Conservation (phyloP, 164 flowering plant species). For the Magnolia kwangsiensis region DNA sequence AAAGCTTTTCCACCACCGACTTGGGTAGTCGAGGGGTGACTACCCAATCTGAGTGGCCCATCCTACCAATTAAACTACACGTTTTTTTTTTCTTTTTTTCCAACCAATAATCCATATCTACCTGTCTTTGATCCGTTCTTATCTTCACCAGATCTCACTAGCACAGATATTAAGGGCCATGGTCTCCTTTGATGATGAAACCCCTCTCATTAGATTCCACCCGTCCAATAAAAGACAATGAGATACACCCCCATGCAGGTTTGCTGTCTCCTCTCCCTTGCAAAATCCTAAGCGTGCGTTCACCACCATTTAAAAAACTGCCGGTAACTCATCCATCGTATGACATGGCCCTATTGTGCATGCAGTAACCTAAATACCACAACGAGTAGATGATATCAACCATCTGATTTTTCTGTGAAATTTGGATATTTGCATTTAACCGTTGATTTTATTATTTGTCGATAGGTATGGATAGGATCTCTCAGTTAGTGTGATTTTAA, state of each 20-base stretch:
- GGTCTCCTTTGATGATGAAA: constrained; percentile 2
- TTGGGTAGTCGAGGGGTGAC: no score
- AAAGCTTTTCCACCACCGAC: no score
- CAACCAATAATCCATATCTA: no score
- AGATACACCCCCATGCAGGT: not conserved
- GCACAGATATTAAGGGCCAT: not conserved
- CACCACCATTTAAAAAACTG: not conserved
- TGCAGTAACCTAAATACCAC: not conserved
- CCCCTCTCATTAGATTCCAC: not conserved
- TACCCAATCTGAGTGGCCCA: no score
- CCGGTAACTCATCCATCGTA: not conserved
- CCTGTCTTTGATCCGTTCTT: constrained; percentile 6
- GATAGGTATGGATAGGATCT: no score
- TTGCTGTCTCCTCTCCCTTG: not conserved
- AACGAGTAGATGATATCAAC: not conserved
- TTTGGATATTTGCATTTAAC: no score
- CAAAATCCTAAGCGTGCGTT: not conserved
- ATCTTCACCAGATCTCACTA: not conserved
- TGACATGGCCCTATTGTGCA: not conserved
- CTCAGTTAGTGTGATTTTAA: no score
- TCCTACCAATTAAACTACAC: no score
- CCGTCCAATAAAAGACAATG: constrained; percentile 4
- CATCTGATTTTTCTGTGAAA: no score
- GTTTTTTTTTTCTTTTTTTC: no score
- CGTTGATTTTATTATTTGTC: no score